Evolutionary conservation across 345 rosid species (phyloP), one percentile per base, ranked within the genome.

Genomic region (Cardamine occulta): DNA sequence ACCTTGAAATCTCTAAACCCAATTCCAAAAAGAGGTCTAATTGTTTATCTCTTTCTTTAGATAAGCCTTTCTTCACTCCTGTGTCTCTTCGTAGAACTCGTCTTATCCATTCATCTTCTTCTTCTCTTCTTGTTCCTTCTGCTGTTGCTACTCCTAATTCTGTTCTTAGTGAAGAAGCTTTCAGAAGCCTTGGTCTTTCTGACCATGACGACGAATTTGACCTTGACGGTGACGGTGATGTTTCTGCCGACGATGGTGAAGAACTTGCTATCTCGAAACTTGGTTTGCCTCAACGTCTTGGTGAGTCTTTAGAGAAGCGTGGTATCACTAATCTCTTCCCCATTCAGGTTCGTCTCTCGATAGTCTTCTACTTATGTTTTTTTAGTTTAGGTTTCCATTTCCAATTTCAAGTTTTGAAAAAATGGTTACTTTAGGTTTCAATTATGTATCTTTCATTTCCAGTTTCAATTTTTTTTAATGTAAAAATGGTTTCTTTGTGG

Each of bases 251-350:
- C 12, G 79, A 74, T 34, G 84, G 29, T 7, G 88, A 88, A 21
- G 96, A 95, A 47, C 97, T 95, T 40, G 92, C 84, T 48, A 40
- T 95, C 66, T 83, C 92, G 14, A 86, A 82, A 56, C 70, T 95
- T 67, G 92, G 81, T 71, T 82, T 95, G 86, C 97, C 97, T 57
- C 82, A 72, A 63, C 86, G 87, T 39, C 93, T 95, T 4, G 97
- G 85, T 31, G 87, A 88, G 15, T 15, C 88, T 35, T 96, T 95
- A 5, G 84, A 82, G 77, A 86, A 86, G 58, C 93, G 99, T 19
- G 99, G 97, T 69, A 95, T 95, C 70, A 87, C 91, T 81, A 84
- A 86, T 45, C 97, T 95, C 74, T 95, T 95, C 79, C 99, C 99
- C 29, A 89, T 95, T 82, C 99, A 95, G 84, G 99, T 89, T 32